Conservation (phyloP, 306 rosid genomes). For the Gynostemma pentaphyllum region DNA sequence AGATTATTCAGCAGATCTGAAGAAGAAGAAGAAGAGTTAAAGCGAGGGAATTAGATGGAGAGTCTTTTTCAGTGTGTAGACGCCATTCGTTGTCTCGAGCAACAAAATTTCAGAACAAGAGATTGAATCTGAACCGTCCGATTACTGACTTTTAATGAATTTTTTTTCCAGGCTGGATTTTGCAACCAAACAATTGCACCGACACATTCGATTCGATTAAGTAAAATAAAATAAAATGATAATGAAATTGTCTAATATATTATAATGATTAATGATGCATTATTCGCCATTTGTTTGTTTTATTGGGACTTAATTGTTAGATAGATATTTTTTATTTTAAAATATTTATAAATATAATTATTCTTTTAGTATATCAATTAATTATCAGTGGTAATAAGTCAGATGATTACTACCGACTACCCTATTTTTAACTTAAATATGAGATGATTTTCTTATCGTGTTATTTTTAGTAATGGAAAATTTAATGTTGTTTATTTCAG, state of each 20-base stretch:
- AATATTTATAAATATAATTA: too few species aligned
- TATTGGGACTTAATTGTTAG: too few species aligned
- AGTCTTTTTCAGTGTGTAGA: slow-evolving; percentile 17
- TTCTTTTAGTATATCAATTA: too few species aligned
- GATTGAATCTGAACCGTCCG: slow-evolving; percentile 6
- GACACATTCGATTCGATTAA: not conserved
- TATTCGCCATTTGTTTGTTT: too few species aligned
- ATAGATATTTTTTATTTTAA: too few species aligned
- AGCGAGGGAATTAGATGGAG: slow-evolving; percentile 8
- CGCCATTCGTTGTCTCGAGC: not conserved
- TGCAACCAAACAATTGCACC: slow-evolving; percentile 11
- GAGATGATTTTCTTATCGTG: too few species aligned
- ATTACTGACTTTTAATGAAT: not conserved
- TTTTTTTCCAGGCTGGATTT: slow-evolving; percentile 28
- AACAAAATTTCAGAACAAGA: not conserved
- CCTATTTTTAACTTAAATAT: too few species aligned
- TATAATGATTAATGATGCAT: too few species aligned
- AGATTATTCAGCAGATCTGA: slow-evolving; percentile 12
- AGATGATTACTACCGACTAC: too few species aligned
- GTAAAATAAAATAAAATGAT: not conserved
- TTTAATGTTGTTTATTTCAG: too few species aligned
- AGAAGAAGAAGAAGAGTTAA: not conserved
- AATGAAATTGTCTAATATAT: not conserved
- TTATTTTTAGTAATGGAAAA: too few species aligned
- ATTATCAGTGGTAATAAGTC: too few species aligned